Evolutionary conservation across 768 basidiomycete genomes (phyloP).

Genomic region (Strobilomyces confusus): DNA sequence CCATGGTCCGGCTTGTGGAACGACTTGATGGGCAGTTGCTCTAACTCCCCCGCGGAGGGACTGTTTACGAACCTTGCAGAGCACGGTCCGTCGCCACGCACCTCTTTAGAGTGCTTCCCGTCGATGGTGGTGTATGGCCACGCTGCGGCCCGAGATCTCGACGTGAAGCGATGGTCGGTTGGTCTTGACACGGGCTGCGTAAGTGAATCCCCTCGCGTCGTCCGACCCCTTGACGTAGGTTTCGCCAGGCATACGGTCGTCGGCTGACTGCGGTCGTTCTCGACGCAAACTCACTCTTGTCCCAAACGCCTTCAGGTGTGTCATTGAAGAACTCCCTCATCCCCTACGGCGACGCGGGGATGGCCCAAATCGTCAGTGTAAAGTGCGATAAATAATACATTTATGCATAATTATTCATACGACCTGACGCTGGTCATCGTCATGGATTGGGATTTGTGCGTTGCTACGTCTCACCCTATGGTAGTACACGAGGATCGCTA

Average conservation of each 20-base stretch:
- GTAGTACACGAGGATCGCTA: background rate
- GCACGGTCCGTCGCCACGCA: slow-evolving; percentile 7
- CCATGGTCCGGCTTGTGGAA: slow-evolving; percentile 82
- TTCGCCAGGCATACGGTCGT: slow-evolving; percentile 50
- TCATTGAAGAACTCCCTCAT: slow-evolving; percentile 29
- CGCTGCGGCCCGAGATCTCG: slow-evolving; percentile 72
- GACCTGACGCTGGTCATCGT: no score
- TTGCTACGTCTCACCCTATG: background rate
- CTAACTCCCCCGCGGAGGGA: slow-evolving; percentile 37
- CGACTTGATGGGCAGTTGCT: slow-evolving; percentile 54
- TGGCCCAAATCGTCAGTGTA: slow-evolving; percentile 50
- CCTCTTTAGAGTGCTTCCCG: slow-evolving; percentile 58
- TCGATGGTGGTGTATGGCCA: slow-evolving; percentile 87
- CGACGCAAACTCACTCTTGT: slow-evolving; percentile 23
- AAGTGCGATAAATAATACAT: slow-evolving; percentile 34
- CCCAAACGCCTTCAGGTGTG: slow-evolving; percentile 9
- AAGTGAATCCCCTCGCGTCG: slow-evolving; percentile 26
- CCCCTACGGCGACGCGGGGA: slow-evolving; percentile 54
- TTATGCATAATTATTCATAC: background rate
- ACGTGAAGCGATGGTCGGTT: slow-evolving; percentile 77
- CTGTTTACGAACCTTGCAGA: background rate
- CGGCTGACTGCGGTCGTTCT: slow-evolving; percentile 68
- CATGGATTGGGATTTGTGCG: background rate
- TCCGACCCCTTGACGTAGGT: background rate
- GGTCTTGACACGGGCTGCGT: slow-evolving; percentile 90